A percentile compares a stretch with the other conserved stretches of the same genome.
Conservation (phyloP, 148 eudicot genomes). For the Rhododendron henanense region DNA sequence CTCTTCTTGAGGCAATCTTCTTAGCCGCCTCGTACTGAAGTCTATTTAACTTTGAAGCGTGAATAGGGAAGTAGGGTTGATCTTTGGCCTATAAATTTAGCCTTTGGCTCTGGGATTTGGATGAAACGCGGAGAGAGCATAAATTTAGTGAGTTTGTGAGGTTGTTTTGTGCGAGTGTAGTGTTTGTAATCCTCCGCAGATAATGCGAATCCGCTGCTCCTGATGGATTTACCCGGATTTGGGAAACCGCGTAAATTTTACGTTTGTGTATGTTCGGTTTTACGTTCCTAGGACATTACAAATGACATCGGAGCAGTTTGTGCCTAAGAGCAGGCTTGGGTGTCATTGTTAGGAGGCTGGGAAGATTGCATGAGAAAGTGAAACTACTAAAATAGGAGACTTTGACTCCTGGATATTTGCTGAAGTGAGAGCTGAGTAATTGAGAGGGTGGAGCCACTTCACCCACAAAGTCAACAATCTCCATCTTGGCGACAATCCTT, state of each 20-base stretch:
- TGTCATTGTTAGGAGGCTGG: background rate
- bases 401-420: background rate
- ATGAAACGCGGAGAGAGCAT: background rate
- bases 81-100: background rate
- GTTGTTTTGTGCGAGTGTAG: background rate
- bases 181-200: background rate
- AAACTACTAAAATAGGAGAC: background rate
- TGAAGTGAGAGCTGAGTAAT: background rate
- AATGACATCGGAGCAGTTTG: background rate
- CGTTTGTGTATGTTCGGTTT: background rate
- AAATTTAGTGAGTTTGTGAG: background rate
- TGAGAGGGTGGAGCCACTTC: background rate
- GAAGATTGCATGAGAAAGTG: background rate
- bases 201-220: background rate
- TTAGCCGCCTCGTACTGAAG: background rate
- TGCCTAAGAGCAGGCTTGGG: background rate
- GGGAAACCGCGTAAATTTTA: background rate
- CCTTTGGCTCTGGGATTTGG: background rate
- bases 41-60: background rate
- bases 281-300: background rate
- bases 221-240: background rate
- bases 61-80: background rate
- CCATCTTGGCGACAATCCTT: background rate
- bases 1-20: background rate
- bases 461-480: background rate